Conservation (phyloP, 2,329 filamentous ascomycete species). For the Arthrobotrys sphaeroides region DNA sequence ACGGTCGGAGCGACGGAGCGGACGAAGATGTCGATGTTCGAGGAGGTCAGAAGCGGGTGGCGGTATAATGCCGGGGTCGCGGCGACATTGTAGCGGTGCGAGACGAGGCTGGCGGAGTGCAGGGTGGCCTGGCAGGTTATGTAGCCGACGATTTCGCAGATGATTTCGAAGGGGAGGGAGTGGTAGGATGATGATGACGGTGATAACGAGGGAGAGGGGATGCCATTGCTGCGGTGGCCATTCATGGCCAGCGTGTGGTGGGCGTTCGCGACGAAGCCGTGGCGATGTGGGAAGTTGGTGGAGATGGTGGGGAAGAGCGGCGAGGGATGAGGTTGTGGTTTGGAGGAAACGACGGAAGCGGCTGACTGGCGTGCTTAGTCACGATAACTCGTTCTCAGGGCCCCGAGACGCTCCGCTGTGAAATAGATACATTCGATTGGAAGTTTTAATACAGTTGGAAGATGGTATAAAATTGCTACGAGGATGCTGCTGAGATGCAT, state of each 20-base stretch:
- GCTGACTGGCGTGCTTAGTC: slow-evolving; percentile 8
- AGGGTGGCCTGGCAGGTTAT: slow-evolving; percentile 33
- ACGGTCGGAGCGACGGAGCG: slow-evolving; percentile 54
- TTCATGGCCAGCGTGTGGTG: slow-evolving; percentile 13
- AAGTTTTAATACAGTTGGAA: too few species aligned
- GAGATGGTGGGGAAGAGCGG: slow-evolving; percentile 10
- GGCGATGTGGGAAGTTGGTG: slow-evolving; percentile 6
- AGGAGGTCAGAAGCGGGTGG: slow-evolving; percentile 55
- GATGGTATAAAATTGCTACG: too few species aligned
- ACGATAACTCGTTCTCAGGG: neutral
- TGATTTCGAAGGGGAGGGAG: slow-evolving; percentile 43
- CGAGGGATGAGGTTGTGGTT: slow-evolving; percentile 8
- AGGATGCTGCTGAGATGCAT: too few species aligned
- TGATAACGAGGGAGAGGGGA: slow-evolving; percentile 5
- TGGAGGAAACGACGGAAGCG: neutral
- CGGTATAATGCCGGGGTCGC: slow-evolving; percentile 52
- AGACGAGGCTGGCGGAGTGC: slow-evolving; percentile 28
- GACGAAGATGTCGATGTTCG: slow-evolving; percentile 56
- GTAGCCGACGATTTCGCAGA: slow-evolving; percentile 49
- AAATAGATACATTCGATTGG: too few species aligned
- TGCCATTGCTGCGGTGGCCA: slow-evolving; percentile 26
- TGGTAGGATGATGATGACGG: slow-evolving; percentile 23
- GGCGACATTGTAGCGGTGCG: slow-evolving; percentile 30
- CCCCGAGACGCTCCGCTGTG: neutral
- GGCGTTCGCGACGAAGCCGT: slow-evolving; percentile 14